Evolutionary conservation across 352 stramenopile species (phyloP).

Genomic region (Pythium guiyangense): DNA sequence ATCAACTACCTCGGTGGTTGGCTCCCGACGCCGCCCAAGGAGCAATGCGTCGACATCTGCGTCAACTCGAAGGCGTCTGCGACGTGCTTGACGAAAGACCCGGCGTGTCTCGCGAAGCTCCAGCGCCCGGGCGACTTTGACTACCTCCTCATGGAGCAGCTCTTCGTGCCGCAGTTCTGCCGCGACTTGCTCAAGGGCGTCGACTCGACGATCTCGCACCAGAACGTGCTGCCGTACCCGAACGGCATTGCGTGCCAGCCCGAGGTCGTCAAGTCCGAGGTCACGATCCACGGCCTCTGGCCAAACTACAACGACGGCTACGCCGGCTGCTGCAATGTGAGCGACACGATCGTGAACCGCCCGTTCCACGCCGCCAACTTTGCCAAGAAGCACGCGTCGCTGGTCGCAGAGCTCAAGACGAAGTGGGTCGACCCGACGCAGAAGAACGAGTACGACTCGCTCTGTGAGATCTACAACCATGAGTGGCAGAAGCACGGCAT

Average conservation of each 20-base stretch:
- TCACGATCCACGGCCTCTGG: conserved; percentile 78
- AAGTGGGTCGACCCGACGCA: conserved; percentile 49
- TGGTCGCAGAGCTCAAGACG: conserved; percentile 48
- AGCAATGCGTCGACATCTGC: conserved; percentile 77
- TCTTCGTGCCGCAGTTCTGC: conserved; percentile 82
- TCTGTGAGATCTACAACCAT: conserved; percentile 84
- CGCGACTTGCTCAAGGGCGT: conserved; percentile 68
- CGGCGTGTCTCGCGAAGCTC: conserved; percentile 54
- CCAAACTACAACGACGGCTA: conserved; percentile 77
- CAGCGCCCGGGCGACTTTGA: conserved; percentile 68
- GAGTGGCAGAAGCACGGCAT: conserved; percentile 86
- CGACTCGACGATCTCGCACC: conserved; percentile 74
- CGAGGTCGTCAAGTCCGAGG: conserved; percentile 39
- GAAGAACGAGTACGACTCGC: conserved; percentile 20
- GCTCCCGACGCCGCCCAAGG: conserved; percentile 33
- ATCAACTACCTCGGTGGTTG: conserved; percentile 64
- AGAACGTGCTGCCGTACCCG: conserved; percentile 66
- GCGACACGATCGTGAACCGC: conserved; percentile 37
- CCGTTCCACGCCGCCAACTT: conserved; percentile 51
- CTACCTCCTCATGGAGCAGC: conserved; percentile 73
- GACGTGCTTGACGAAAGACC: conserved; percentile 50
- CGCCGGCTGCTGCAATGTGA: conserved; percentile 65
- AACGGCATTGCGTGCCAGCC: conserved; percentile 42
- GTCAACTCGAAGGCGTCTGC: conserved; percentile 46
- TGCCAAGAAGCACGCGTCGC: conserved; percentile 32